These are phyloP conservation scores for Teratosphaeria nubilosa DNA, from an alignment of 2,329 filamentous ascomycete genomes.

Conservation along the genomic window DNA sequence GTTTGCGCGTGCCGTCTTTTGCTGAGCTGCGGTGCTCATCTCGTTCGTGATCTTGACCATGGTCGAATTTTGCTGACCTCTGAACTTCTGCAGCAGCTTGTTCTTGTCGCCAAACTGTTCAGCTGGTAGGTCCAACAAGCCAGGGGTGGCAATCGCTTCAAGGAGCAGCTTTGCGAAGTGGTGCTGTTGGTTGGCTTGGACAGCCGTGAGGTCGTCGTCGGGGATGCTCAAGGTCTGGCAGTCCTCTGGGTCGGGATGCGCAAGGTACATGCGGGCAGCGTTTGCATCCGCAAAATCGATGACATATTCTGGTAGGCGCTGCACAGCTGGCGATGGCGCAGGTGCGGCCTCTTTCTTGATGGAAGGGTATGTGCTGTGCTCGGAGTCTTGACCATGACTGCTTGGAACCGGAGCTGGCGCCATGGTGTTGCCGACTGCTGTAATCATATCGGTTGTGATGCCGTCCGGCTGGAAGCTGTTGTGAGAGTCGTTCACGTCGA, in stretches of 20 bases:
- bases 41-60: not conserved
- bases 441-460: not conserved
- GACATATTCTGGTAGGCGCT: not conserved
- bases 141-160: not conserved
- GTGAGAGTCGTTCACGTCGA: not conserved
- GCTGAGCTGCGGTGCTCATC: not conserved
- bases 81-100: not conserved
- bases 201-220: constrained; percentile 1
- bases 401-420: not conserved
- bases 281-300: not conserved
- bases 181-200: constrained; percentile 1
- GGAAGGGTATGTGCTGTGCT: not conserved
- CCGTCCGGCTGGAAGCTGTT: not conserved
- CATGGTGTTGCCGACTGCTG: not conserved
- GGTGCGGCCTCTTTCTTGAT: not conserved
- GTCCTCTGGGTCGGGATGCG: not conserved
- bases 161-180: not conserved
- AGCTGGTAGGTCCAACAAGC: not conserved
- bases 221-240: not conserved
- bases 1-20: not conserved
- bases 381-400: not conserved
- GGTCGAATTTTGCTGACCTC: not conserved
- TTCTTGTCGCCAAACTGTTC: not conserved
- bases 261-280: not conserved
- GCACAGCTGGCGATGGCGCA: not conserved